Evolutionary conservation across 176 grass and related monocot species (phyloP), one percentile per base, ranked within the genome.

Genomic region (Hyparrhenia diplandra): DNA sequence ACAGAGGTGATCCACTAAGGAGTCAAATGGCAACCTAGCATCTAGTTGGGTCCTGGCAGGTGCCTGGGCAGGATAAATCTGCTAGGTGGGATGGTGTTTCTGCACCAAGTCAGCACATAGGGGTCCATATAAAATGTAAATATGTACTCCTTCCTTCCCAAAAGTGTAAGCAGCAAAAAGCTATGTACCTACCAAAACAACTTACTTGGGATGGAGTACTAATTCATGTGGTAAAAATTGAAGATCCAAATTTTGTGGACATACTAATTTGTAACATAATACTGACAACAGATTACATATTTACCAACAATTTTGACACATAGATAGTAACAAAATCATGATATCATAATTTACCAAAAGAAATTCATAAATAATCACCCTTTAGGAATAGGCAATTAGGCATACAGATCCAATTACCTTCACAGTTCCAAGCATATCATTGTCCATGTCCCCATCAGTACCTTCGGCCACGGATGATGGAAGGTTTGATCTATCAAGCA

Each of bases 381-480:
- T 35, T 55, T 45, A 78, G 43, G 59, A 39, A 5, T 49, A 49
- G 16, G 46, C 4, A 47, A 49, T 47, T 63, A 71, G 24, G 69
- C 12, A 51, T 30, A 65, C 21, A 57, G 17, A 83, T 71, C 29
- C 74, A 86, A 87, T 84, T 75, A 99, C 96, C 88, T 99, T 99
- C 41, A 99, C 88, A 66, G 92, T 87, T 37, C 96, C 96, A 87
- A 99, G 96, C 93, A 99, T 99, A 84, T 95, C 93, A 37, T 84
- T 99, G 65, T 95, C 96, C 87, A 87, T 41, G 82, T 99, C 96
- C 39, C 77, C 87, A 81, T 97, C 92, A 73, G 79, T 80, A 65
- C 80, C 88, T 91, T 93, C 96, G 83, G 89, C 75, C 65, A 84
- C 76, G 64, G 78, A 85, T 73, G 84, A 95, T 86, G 94, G 93